Percentiles rank a stretch among this genome's conserved stretches.
Evolutionary conservation across 441 rosid species (phyloP).

Genomic region (Aleurites moluccanus): DNA sequence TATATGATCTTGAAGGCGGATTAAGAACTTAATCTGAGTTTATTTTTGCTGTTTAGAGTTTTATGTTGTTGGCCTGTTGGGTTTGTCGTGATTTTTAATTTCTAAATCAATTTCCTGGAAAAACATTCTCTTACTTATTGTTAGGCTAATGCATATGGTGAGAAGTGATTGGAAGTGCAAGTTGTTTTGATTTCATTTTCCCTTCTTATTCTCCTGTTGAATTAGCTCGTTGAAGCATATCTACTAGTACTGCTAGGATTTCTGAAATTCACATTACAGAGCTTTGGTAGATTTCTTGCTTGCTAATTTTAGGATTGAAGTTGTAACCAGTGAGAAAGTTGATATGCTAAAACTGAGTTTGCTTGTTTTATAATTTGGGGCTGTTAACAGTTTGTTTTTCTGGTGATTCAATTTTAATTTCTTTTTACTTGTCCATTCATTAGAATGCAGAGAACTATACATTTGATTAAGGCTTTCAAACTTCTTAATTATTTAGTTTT

Average conservation of each 20-base stretch:
- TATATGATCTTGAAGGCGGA: neutral
- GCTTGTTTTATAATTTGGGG: neutral
- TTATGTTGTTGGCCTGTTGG: neutral
- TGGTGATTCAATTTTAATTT: constrained; percentile 1
- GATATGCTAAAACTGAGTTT: neutral
- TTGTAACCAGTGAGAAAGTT: neutral
- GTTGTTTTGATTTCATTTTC: neutral
- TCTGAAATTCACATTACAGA: neutral
- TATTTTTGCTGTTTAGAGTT: neutral
- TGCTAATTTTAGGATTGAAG: neutral
- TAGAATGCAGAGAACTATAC: neutral
- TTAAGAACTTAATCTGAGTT: neutral
- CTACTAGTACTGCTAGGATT: neutral
- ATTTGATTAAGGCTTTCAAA: neutral
- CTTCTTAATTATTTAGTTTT: neutral
- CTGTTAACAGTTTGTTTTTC: neutral
- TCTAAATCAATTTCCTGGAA: neutral
- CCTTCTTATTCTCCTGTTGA: neutral
- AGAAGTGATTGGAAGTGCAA: neutral
- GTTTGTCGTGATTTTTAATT: neutral
- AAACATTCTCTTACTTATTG: neutral
- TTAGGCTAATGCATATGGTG: constrained; percentile 7
- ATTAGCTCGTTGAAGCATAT: neutral
- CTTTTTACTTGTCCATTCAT: neutral
- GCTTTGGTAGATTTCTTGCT: neutral